A percentile compares a stretch with the other conserved stretches of the same genome.
Evolutionary conservation across 768 basidiomycete species (phyloP).

Genomic region (Trametes sanguinea): DNA sequence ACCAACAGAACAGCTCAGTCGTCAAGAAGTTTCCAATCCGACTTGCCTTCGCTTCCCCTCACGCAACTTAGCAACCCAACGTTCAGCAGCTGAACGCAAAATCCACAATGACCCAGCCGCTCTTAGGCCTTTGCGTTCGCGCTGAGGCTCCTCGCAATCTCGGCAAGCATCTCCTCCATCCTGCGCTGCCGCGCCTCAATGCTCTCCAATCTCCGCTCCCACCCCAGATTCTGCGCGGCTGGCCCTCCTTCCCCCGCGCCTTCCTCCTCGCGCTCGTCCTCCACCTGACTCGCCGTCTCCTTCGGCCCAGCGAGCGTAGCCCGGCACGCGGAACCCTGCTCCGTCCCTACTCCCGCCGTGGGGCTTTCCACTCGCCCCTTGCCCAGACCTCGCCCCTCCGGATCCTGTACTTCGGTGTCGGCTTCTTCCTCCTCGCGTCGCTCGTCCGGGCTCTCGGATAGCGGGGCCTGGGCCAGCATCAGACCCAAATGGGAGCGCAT

Average conservation of each 20-base stretch:
- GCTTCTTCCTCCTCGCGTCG: background rate
- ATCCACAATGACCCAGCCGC: background rate
- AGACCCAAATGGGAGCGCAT: constrained; percentile 14
- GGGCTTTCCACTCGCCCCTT: too few species aligned
- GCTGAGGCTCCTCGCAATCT: constrained; percentile 26
- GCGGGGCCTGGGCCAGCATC: constrained; percentile 15
- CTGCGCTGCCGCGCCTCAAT: constrained; percentile 50
- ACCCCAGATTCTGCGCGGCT: constrained; percentile 26
- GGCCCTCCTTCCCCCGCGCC: constrained; percentile 16
- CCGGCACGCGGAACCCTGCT: too few species aligned
- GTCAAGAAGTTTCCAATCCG: too few species aligned
- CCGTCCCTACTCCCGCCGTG: too few species aligned
- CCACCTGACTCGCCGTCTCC: constrained; percentile 32
- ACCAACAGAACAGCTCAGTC: too few species aligned
- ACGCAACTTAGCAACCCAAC: too few species aligned
- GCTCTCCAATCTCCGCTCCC: constrained; percentile 39
- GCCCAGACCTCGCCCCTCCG: background rate
- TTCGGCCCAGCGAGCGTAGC: background rate
- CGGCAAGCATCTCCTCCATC: constrained; percentile 49
- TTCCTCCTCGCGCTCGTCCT: constrained; percentile 28
- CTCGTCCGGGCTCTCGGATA: constrained; percentile 35
- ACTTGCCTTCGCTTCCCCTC: too few species aligned
- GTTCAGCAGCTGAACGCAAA: too few species aligned
- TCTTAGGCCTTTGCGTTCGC: background rate
- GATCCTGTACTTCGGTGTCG: background rate